These are phyloP conservation scores for Penicillium sp. DNA, from an alignment of 2,329 filamentous ascomycete species.

Conservation along the genomic window DNA sequence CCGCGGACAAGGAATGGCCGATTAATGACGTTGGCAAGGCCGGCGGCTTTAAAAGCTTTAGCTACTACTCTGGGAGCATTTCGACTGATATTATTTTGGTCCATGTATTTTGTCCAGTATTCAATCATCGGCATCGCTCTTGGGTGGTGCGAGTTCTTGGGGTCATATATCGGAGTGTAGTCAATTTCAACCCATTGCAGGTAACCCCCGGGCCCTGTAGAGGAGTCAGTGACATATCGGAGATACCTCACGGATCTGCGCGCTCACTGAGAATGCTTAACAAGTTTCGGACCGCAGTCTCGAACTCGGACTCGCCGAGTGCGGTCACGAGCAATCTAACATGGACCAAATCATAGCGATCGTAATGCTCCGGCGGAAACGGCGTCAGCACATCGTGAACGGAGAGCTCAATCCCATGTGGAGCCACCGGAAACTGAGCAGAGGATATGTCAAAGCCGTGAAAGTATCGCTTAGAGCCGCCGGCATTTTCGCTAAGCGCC, in stretches of 20 bases:
- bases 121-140: neutral
- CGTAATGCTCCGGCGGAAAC: slow-evolving; percentile 5
- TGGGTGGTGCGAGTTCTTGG: neutral
- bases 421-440: slow-evolving; percentile 1
- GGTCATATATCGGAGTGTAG: neutral
- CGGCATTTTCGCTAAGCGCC: neutral
- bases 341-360: slow-evolving; percentile 13
- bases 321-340: slow-evolving; percentile 7
- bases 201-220: slow-evolving; percentile 2
- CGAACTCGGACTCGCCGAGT: neutral
- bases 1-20: neutral
- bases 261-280: slow-evolving; percentile 1
- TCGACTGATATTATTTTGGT: neutral
- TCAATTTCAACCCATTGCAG: slow-evolving; percentile 14
- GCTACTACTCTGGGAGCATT: neutral
- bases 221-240: neutral
- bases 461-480: neutral
- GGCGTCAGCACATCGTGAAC: slow-evolving; percentile 9
- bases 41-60: neutral
- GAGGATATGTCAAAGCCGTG: slow-evolving; percentile 11
- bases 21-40: neutral
- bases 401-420: neutral
- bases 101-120: neutral
- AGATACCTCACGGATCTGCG: neutral
- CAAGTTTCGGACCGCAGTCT: neutral